Base-by-base conservation (phyloP, 2,329 filamentous ascomycete genomes). In the Ophiostoma sp. region DNA sequence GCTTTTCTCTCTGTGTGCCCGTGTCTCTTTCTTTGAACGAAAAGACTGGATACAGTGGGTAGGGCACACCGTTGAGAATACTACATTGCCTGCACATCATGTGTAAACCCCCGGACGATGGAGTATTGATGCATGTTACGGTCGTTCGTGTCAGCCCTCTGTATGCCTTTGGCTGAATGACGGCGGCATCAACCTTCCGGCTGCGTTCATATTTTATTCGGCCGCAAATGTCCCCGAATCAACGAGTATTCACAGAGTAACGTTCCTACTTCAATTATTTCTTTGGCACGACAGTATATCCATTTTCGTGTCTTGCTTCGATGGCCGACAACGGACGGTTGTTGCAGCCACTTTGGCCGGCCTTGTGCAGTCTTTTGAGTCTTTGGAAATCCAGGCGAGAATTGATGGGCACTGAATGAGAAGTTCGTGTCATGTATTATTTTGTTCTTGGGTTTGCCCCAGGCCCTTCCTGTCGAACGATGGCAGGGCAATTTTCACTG, bases 31-130 rank as follows among this genome's bases (percentile, higher is more conserved):
- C 1, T n/a, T 8, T 17, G 57, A 19, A 63, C 33, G 15, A 25
- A 59, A 33, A 28, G 25, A 7, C 11, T 15, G 11, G 12, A 9
- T 11, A 59, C 25, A 63, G 17, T 22, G 33, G 59, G 39, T n/a
- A 19, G 59, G 59, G 33, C 31, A 39, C 59, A 22, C 59, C 57
- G 59, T 39, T 63, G 59, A 63, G 59, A 63, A 63, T 63, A 31
- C 31, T 39, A 63, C 59, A 39, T 63, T 3, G 59, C 19, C 59
- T 63, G 59, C 59, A 63, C 59, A 63, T 22, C 31, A 39, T 63
- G 31, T 61, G 19, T 19, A 22, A 19, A 36, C 19, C 31, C 31
- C 19, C 5, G 59, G 12, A 9, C 31, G 4, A 3, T 11, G 50
- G 22, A 45, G 6, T n/a, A n/a, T 22, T 31, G n/a, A n/a, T 22